Conservation (phyloP, 768 basidiomycete genomes). For the Pisolithus sp. region DNA sequence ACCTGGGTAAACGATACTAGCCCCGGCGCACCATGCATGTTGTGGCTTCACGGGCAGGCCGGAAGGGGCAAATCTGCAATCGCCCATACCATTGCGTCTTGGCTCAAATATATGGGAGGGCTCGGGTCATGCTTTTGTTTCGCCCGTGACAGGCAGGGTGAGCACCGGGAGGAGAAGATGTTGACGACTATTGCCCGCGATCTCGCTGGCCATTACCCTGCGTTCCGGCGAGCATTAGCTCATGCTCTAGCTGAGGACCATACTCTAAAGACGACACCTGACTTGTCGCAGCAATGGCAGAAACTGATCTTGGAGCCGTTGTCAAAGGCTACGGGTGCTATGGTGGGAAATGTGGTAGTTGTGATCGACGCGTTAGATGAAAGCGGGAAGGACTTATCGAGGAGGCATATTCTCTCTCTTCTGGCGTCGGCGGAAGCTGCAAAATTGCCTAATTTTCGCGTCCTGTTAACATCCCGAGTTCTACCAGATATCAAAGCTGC, state of each 20-base stretch:
- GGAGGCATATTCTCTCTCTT: background rate
- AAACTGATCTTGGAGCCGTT: background rate
- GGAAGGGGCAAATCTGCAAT: conserved; percentile 1
- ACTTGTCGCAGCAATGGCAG: background rate
- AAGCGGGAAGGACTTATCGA: background rate
- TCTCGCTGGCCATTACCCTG: background rate
- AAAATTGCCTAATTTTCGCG: background rate
- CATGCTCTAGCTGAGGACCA: background rate
- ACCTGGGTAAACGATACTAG: background rate
- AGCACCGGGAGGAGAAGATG: background rate
- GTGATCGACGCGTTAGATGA: background rate
- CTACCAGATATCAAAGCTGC: background rate
- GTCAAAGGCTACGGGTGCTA: background rate
- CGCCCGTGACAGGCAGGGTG: background rate
- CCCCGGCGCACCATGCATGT: background rate
- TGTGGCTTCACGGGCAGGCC: background rate
- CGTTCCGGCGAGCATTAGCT: background rate
- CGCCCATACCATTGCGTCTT: background rate
- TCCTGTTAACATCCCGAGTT: background rate
- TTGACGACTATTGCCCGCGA: background rate
- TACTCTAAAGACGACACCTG: background rate
- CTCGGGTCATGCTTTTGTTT: conserved; percentile 1
- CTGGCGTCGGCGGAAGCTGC: background rate
- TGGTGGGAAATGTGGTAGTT: background rate
- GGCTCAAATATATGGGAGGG: background rate